Evolutionary conservation across 306 rosid genomes (phyloP).

Genomic region (Fragaria vesca): DNA sequence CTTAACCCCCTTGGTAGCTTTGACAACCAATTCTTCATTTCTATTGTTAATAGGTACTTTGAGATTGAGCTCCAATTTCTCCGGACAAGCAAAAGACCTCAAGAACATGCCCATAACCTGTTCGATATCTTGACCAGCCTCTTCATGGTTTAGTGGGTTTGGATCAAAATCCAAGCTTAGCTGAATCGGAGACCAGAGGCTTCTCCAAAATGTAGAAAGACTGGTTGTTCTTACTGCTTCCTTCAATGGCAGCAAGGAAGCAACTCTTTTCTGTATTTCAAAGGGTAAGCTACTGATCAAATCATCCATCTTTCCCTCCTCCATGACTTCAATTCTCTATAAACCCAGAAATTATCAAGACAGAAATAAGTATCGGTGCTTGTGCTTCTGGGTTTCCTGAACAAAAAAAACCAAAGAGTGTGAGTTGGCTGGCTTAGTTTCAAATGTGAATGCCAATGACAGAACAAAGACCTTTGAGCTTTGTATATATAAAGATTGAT

Average conservation of each 20-base stretch:
- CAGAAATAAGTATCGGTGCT: not conserved
- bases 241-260: conserved; percentile 30
- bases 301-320: conserved; percentile 26
- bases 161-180: conserved; percentile 10
- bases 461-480: not conserved
- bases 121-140: not conserved
- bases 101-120: conserved; percentile 9
- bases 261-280: conserved; percentile 7
- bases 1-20: conserved; percentile 22
- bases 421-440: not conserved
- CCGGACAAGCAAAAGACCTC: conserved; percentile 19
- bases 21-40: not conserved
- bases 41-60: not conserved
- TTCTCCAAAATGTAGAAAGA: conserved; percentile 26
- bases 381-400: not conserved
- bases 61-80: conserved; percentile 15
- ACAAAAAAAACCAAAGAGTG: too few species aligned
- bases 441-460: not conserved
- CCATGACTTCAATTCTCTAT: not conserved
- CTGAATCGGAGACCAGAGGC: conserved; percentile 20
- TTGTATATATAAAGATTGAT: not conserved
- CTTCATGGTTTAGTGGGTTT: not conserved
- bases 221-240: conserved; percentile 23
- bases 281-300: conserved; percentile 21
- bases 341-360: not conserved